A percentile compares a stretch with the other conserved stretches of the same genome.
Conservation (phyloP, 2,329 filamentous ascomycete genomes). For the Aquanectria penicillioides region DNA sequence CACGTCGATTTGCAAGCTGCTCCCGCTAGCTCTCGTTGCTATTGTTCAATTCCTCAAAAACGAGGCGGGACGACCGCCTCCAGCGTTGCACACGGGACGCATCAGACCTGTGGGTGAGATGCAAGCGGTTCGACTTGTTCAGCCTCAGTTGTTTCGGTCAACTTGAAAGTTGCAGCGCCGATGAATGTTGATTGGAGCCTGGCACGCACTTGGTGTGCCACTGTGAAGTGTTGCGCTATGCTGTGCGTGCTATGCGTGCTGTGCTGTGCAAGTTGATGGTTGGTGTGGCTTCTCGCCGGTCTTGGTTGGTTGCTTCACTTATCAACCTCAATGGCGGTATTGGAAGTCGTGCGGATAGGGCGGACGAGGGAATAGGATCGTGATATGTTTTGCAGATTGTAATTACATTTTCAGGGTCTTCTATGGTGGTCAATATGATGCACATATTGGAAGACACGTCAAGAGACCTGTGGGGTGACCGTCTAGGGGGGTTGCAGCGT, state of each 20-base stretch:
- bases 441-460: no score
- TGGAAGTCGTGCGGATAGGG: neutral
- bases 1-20: no score
- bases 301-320: conserved; percentile 5
- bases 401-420: neutral
- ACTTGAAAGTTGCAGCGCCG: conserved; percentile 13
- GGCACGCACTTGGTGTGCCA: neutral
- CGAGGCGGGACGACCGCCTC: conserved; percentile 30
- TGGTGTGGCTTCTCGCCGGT: neutral
- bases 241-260: neutral
- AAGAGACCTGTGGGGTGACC: no score
- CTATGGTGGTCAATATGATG: no score
- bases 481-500: no score
- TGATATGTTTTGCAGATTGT: no score
- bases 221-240: conserved; percentile 26
- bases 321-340: neutral
- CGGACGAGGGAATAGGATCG: no score
- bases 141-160: conserved; percentile 23
- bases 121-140: conserved; percentile 1
- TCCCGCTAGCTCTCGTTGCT: no score
- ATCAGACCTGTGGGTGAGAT: conserved; percentile 19
- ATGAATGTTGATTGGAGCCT: conserved; percentile 26
- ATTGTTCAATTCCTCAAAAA: conserved; percentile 26
- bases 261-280: conserved; percentile 1
- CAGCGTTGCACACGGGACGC: conserved; percentile 12